Percentiles rank a stretch among this genome's conserved stretches.
phyloP scores from a whole-genome alignment of 1,139 yeast species.

The Arxiozyma telluris region DNA sequence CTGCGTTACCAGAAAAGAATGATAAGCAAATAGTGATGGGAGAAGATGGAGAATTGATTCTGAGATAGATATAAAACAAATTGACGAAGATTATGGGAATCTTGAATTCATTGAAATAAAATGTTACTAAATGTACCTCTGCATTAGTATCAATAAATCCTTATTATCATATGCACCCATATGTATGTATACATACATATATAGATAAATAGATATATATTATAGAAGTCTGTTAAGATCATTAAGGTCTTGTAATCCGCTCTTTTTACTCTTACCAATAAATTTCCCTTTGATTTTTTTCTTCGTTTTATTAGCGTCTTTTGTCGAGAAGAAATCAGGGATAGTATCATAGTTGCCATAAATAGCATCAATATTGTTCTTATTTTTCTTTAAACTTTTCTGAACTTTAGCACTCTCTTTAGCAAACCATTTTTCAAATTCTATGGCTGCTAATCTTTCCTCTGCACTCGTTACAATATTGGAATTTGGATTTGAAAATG shows the following conservation, averaged over 20 bases:
- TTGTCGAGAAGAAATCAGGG: conserved; percentile 13
- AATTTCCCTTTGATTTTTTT: conserved; percentile 17
- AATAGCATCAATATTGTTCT: conserved; percentile 10
- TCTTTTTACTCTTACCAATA: conserved; percentile 8
- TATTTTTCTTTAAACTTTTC: conserved; percentile 32
- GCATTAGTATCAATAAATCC: not conserved
- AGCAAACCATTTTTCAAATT: conserved; percentile 46
- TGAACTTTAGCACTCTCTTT: conserved; percentile 53
- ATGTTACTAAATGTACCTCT: no score
- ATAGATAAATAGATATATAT: not conserved
- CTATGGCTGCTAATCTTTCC: conserved; percentile 46
- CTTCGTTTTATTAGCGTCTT: conserved; percentile 6
- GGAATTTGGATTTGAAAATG: conserved; percentile 6
- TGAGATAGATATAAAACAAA: not conserved
- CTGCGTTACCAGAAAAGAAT: not conserved
- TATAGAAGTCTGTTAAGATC: not conserved
- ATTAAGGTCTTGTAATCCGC: not conserved
- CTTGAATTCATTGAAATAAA: not conserved
- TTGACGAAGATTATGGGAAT: no score
- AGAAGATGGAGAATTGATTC: not conserved
- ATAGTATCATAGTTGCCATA: conserved; percentile 14
- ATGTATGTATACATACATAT: no score
- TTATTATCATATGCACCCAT: no score
- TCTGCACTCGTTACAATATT: conserved; percentile 12
- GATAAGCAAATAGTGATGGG: not conserved